These are phyloP conservation scores for Leccinum fibrillosum DNA, from an alignment of 768 basidiomycete genomes.

Conservation along the genomic window DNA sequence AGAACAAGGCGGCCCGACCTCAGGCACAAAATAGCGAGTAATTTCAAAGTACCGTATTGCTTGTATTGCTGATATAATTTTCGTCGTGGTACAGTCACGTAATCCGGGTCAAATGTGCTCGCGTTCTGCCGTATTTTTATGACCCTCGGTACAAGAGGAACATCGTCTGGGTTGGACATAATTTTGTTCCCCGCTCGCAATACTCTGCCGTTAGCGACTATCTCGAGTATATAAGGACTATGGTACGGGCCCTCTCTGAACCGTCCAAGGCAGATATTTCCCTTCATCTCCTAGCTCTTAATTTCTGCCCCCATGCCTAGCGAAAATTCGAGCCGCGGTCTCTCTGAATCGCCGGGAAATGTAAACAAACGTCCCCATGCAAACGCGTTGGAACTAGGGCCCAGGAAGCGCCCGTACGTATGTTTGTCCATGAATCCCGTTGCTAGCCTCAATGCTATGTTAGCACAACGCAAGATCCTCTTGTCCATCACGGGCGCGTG, in stretches of 20 bases:
- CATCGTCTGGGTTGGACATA: no score
- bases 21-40: no score
- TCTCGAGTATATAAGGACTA: not conserved
- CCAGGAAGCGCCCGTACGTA: not conserved
- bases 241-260: not conserved
- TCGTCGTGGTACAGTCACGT: no score
- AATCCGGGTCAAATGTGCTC: no score
- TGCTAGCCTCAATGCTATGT: not conserved
- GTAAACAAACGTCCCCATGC: not conserved
- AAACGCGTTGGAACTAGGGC: not conserved
- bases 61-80: no score
- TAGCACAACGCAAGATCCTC: not conserved
- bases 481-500: not conserved
- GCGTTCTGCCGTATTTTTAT: no score
- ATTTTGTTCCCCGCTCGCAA: no score
- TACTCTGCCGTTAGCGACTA: no score
- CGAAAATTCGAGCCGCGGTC: not conserved
- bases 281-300: not conserved
- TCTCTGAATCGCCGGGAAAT: not conserved
- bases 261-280: not conserved
- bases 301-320: not conserved
- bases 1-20: no score
- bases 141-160: no score
- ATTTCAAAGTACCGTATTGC: no score
- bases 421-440: not conserved